phyloP scores from a whole-genome alignment of 495 filamentous ascomycete genomes.

The Hypoxylon perforatum region DNA sequence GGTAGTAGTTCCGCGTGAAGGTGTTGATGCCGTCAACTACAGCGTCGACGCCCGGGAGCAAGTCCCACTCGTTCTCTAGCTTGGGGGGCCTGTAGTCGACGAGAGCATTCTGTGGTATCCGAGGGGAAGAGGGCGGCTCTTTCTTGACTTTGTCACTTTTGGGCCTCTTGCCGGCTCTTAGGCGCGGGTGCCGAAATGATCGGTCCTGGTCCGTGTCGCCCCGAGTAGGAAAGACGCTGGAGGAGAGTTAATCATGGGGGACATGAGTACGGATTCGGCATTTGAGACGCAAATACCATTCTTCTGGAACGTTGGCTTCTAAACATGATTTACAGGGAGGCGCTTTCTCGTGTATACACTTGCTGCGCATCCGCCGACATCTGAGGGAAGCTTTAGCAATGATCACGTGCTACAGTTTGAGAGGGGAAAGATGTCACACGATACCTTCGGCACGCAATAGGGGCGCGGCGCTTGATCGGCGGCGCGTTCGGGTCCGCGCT shows the following conservation, averaged over 20 bases:
- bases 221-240: conserved; percentile 56
- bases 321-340: conserved; percentile 56
- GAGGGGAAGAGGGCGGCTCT: conserved; percentile 46
- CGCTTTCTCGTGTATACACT: conserved; percentile 59
- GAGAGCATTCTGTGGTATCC: conserved; percentile 36
- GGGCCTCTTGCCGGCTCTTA: conserved; percentile 53
- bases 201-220: conserved; percentile 58
- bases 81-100: conserved; percentile 37
- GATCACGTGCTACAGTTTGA: neutral
- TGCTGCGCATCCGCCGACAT: conserved; percentile 63
- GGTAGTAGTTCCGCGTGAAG: conserved; percentile 60
- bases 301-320: conserved; percentile 55
- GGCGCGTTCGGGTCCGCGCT: conserved; percentile 24
- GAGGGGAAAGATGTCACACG: conserved; percentile 16
- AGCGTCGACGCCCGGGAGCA: conserved; percentile 53
- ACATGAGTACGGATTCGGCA: neutral
- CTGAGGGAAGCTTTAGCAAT: conserved; percentile 35
- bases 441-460: conserved; percentile 63
- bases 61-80: conserved; percentile 55
- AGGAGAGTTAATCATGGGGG: conserved; percentile 7
- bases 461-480: conserved; percentile 56
- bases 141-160: conserved; percentile 56
- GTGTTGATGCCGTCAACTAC: conserved; percentile 58
- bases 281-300: conserved; percentile 50
- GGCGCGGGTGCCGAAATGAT: conserved; percentile 58